These are phyloP conservation scores for Lolium rigidum DNA, from an alignment of 176 grass and related monocot genomes.

Conservation along the genomic window DNA sequence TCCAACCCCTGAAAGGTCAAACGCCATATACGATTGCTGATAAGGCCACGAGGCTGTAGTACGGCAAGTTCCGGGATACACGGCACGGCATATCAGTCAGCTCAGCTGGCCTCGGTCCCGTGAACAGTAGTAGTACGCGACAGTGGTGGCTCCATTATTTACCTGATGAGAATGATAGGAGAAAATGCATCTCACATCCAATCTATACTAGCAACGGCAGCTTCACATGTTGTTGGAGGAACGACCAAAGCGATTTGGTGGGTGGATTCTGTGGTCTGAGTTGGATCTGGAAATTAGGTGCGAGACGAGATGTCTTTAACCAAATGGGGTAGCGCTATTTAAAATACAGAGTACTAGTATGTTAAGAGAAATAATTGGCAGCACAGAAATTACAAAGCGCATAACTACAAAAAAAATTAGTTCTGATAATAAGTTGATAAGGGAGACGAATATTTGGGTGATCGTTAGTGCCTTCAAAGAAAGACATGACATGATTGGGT, in stretches of 20 bases:
- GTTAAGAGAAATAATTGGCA: too few relatives aligned
- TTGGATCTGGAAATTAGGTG: slow-evolving; percentile 6
- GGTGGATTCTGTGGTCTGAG: neutral
- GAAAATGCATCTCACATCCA: neutral
- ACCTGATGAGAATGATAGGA: neutral
- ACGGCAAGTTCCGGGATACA: neutral
- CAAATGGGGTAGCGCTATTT: too few relatives aligned
- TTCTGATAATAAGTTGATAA: too few relatives aligned
- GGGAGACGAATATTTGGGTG: too few relatives aligned
- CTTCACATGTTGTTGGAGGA: too few relatives aligned
- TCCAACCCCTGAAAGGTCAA: neutral
- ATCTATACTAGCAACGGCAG: too few relatives aligned
- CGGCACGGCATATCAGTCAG: neutral
- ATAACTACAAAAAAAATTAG: too few relatives aligned
- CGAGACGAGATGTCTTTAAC: too few relatives aligned
- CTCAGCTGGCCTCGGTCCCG: neutral
- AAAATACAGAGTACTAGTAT: too few relatives aligned
- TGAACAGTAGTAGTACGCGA: neutral
- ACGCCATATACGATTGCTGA: neutral
- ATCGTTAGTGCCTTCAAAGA: too few relatives aligned
- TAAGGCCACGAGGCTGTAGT: neutral
- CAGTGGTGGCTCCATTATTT: neutral
- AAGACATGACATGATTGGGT: too few relatives aligned
- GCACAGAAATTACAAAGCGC: too few relatives aligned
- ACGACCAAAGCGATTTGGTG: neutral